phyloP scores from a whole-genome alignment of 192 early-diverging fungal species.

The Podila horticola region DNA sequence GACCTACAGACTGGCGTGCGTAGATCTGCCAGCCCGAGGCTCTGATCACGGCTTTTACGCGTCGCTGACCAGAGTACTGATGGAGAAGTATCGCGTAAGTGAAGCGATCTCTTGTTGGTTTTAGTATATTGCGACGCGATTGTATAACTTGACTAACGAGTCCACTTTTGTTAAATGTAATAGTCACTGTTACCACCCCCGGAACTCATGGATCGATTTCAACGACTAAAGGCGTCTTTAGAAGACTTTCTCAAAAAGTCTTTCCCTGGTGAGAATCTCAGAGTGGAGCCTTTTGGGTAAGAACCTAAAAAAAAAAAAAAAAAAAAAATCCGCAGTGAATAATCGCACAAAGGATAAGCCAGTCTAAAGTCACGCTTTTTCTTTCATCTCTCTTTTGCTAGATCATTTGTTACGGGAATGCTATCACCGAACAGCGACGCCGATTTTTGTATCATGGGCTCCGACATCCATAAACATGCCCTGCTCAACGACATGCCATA shows the following conservation, averaged over 20 bases:
- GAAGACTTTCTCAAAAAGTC: neutral
- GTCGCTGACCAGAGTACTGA: conserved; percentile 19
- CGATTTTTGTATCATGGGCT: conserved; percentile 49
- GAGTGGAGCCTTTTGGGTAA: conserved; percentile 41
- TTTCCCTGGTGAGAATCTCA: conserved; percentile 23
- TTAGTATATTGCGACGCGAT: neutral
- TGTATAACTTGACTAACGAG: neutral
- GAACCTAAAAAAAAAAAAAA: neutral
- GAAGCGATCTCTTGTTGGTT: neutral
- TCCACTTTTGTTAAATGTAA: too few relatives aligned
- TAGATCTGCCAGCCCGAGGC: conserved; percentile 15
- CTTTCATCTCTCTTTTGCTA: conserved; percentile 3
- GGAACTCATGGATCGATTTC: conserved; percentile 13
- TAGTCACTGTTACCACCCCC: conserved; percentile 27
- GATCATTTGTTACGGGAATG: conserved; percentile 49
- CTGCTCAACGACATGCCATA: conserved; percentile 26
- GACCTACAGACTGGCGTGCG: conserved; percentile 11
- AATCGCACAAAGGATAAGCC: neutral
- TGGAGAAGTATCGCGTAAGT: conserved; percentile 25
- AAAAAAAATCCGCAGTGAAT: neutral
- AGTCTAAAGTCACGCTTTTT: neutral
- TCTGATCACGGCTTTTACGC: conserved; percentile 31
- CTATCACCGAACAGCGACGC: conserved; percentile 39
- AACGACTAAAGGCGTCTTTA: neutral
- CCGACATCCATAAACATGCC: conserved; percentile 16